These are phyloP conservation scores for Poa annua DNA, from an alignment of 176 grass and related monocot genomes.

Conservation along the genomic window DNA sequence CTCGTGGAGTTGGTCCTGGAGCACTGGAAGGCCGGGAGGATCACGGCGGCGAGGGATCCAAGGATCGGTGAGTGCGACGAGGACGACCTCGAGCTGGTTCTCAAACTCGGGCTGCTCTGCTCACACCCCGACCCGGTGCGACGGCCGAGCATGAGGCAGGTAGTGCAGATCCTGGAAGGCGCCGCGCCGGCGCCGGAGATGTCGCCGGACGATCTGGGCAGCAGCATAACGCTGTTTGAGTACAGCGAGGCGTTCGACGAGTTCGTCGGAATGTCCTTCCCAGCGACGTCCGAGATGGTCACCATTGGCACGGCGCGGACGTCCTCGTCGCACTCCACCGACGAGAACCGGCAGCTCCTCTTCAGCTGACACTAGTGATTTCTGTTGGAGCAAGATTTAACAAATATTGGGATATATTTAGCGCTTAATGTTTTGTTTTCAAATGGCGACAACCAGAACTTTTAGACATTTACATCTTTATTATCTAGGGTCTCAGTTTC, in stretches of 20 bases:
- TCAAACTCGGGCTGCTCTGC: slow-evolving; percentile 73
- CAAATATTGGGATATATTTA: background rate
- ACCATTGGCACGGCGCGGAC: background rate
- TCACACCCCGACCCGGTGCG: slow-evolving; percentile 55
- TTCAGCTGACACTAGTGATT: background rate
- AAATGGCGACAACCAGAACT: background rate
- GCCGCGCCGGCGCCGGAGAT: slow-evolving; percentile 34
- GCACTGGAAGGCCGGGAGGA: slow-evolving; percentile 53
- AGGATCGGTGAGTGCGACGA: slow-evolving; percentile 46
- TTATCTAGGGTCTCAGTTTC: background rate
- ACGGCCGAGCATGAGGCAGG: slow-evolving; percentile 71
- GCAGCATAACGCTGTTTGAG: slow-evolving; percentile 1
- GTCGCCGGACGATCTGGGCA: slow-evolving; percentile 3
- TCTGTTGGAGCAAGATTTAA: background rate
- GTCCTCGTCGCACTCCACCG: slow-evolving; percentile 23
- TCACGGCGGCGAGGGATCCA: slow-evolving; percentile 47
- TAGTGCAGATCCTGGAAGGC: slow-evolving; percentile 58
- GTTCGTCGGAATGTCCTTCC: slow-evolving; percentile 31
- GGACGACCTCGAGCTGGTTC: slow-evolving; percentile 57
- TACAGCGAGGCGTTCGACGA: slow-evolving; percentile 55
- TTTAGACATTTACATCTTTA: slow-evolving; percentile 4
- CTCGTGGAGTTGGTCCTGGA: slow-evolving; percentile 67
- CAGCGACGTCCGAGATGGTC: slow-evolving; percentile 27
- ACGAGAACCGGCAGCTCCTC: slow-evolving; percentile 14
- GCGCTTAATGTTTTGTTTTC: background rate